Base-by-base conservation (phyloP, 345 rosid genomes). In the Pugionium cornutum region DNA sequence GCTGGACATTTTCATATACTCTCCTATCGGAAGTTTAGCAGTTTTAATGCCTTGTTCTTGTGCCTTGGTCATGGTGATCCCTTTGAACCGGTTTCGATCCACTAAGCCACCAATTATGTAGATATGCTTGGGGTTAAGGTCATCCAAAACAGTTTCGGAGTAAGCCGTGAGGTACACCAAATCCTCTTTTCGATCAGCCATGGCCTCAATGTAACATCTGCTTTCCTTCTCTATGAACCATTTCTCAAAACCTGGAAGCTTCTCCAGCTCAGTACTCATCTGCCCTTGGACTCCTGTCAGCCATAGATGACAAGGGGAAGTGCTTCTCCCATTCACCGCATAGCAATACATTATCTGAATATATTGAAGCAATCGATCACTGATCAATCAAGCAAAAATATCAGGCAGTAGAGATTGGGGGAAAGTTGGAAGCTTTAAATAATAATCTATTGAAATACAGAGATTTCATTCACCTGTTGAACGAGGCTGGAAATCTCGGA, bases 21-120 rank as follows among this genome's bases (percentile, higher is more conserved):
- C 85, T 67, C 88, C 89, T 0, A 94, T 90, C 0, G 99, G 99
- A 50, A 94, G 89, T 61, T 80, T 88, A 2, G 95, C 92, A 29
- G 96, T 87, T 73, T 82, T 88, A 52, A 94, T 88, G 45, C 92
- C 92, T 57, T 90, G 97, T 76, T 88, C 97, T 67, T 82, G 77
- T 4, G 92, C 99, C 79, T 94, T 91, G 81, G 78, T 78, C 95
- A 86, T 82, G 7, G 95, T 91, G 72, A 91, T 75, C 56, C 97
- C 96, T 73, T 94, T 94, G 83, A 85, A 88, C n/a, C 97, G 68
- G 78, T 94, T 94, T 44, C 99, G 79, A 73, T 94, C 97, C 34
- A 91, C 97, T 67, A 94, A 77, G 50, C 97, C 97, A 32, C 97
- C 95, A 41, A 94, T 72, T 31, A 88, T 88, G 67, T 90, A 90